phyloP scores from a whole-genome alignment of 345 rosid genomes.

The Populus euphratica region DNA sequence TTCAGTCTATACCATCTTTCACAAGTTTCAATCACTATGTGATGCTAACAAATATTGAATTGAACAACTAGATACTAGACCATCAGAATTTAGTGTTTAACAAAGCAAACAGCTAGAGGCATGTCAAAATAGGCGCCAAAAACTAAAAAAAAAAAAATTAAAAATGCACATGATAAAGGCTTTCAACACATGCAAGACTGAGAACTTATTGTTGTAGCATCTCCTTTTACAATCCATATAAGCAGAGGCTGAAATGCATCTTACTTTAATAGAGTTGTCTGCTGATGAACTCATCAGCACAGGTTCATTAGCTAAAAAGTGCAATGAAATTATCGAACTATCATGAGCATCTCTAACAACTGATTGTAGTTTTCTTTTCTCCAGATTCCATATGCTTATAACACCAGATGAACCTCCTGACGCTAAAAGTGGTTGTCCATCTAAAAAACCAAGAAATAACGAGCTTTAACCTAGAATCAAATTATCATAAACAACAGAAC shows the following conservation, averaged over 20 bases:
- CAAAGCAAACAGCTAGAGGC: background rate
- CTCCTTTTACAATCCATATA: background rate
- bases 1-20: background rate
- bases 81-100: background rate
- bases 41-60: background rate
- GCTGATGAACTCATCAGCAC: slow-evolving; percentile 88
- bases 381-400: slow-evolving; percentile 96
- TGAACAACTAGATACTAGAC: background rate
- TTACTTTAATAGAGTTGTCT: slow-evolving; percentile 94
- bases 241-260: slow-evolving; percentile 1
- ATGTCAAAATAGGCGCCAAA: background rate
- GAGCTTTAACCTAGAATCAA: slow-evolving; percentile 8
- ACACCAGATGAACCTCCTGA: slow-evolving; percentile 95
- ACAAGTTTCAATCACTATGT: background rate
- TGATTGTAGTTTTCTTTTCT: slow-evolving; percentile 81
- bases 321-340: slow-evolving; percentile 66
- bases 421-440: slow-evolving; percentile 93
- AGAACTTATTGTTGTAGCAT: background rate
- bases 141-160: background rate
- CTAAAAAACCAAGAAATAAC: slow-evolving; percentile 30
- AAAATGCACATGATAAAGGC: background rate
- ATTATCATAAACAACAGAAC: background rate
- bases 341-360: slow-evolving; percentile 94
- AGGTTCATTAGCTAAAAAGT: slow-evolving; percentile 92
- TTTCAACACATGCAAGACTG: background rate